Evolutionary conservation across 2,329 filamentous ascomycete species (phyloP), one percentile per base, ranked within the genome.

Genomic region (Thelonectria blattea): DNA sequence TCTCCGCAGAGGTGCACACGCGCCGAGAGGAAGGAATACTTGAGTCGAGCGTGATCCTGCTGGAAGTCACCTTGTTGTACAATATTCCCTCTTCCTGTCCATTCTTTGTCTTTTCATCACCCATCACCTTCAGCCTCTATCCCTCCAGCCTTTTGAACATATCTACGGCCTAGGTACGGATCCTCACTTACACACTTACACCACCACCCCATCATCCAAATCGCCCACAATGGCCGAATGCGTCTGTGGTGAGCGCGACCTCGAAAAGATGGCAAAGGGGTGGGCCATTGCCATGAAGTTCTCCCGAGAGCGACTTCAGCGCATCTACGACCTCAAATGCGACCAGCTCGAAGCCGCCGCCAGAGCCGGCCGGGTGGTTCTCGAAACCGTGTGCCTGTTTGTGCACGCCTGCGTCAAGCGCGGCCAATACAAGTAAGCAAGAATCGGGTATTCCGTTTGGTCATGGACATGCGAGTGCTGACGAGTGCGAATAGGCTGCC

Each of bases 351-450:
- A 74, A 27, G 65, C 66, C 15, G 75, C 74, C 1, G 65, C 70
- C 46, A 66, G 71, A 9, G 72, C 75, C 27, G 76, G 76, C 4
- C 67, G 64, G 10, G 58, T 78, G 20, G 71, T 78, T 12, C 65
- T 78, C 34, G 76, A 78, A 66, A 78, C 76, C 8, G 68, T 76
- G 14, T 78, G 76, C 46, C 60, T 78, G n/a, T 78, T 78, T 52
- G 69, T 78, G 22, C 76, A 78, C 54, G 71, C 75, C 22, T 76
- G 75, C 43, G 63, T 78, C 51, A 78, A 74, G 65, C 69, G 64
- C 8, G 75, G 73, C 9, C 76, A 78, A 49, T 78, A 73, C 65
- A 70, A 68, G 76, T 78, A 64, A 39, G 71, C 15, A 22, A 9
- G 9, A 32, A 5, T 3, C 18, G 4, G 34, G 22, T 6, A 34